A percentile compares a stretch with the other conserved stretches of the same genome.
Evolutionary conservation across 2,329 filamentous ascomycete species (phyloP).

Genomic region (Aaosphaeria arxii): DNA sequence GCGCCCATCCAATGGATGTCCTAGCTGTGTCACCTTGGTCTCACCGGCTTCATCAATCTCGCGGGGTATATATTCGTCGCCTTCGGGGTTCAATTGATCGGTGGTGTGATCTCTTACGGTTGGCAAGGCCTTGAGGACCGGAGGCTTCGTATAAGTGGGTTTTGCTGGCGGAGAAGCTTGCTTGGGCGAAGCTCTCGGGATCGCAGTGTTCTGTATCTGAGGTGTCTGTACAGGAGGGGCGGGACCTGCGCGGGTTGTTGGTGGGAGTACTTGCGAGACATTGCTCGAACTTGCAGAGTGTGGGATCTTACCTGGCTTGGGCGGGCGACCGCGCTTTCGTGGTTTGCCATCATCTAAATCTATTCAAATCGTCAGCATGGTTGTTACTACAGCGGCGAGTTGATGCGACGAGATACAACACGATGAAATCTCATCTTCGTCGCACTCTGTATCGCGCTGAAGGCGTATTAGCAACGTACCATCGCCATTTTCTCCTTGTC

Average conservation of each 20-base stretch:
- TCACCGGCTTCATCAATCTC: slow-evolving; percentile 92
- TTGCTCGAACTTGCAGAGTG: slow-evolving; percentile 54
- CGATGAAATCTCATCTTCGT: not conserved
- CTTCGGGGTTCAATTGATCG: slow-evolving; percentile 83
- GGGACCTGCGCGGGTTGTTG: slow-evolving; percentile 51
- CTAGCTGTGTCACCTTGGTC: slow-evolving; percentile 84
- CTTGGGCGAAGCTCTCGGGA: slow-evolving; percentile 52
- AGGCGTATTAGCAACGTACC: slow-evolving; percentile 16
- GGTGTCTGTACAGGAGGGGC: slow-evolving; percentile 52
- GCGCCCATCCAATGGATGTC: slow-evolving; percentile 75
- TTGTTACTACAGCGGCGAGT: not conserved
- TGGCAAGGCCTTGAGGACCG: slow-evolving; percentile 85
- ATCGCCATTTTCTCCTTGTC: slow-evolving; percentile 27
- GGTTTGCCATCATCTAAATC: slow-evolving; percentile 32
- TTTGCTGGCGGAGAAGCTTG: slow-evolving; percentile 69
- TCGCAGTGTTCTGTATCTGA: slow-evolving; percentile 50
- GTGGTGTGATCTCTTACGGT: slow-evolving; percentile 97
- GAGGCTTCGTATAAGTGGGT: slow-evolving; percentile 72
- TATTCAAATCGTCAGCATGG: slow-evolving; percentile 9
- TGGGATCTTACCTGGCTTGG: slow-evolving; percentile 55
- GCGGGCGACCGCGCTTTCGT: slow-evolving; percentile 53
- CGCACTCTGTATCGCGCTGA: too few species aligned
- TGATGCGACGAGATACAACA: not conserved
- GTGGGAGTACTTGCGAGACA: slow-evolving; percentile 48
- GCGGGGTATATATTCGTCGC: slow-evolving; percentile 91